A percentile compares a stretch with the other conserved stretches of the same genome.
Conservation (phyloP, 345 rosid species). For the Jatropha curcas region DNA sequence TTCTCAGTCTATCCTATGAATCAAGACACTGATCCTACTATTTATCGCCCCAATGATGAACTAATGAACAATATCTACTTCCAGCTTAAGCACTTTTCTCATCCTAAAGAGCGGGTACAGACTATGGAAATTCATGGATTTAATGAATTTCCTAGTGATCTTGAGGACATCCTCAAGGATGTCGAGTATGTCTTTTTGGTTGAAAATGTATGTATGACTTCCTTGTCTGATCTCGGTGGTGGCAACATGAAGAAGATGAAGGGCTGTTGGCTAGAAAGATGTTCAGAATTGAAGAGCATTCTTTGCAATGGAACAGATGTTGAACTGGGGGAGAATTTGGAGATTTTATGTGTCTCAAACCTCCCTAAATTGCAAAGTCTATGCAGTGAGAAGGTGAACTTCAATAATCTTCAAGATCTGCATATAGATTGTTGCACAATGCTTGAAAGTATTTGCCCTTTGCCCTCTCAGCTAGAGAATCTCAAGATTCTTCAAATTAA, state of each 20-base stretch:
- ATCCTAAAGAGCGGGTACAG: not conserved
- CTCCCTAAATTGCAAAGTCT: conserved; percentile 34
- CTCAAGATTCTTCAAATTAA: conserved; percentile 39
- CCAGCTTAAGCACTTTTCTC: conserved; percentile 11
- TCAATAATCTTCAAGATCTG: conserved; percentile 40
- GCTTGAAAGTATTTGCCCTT: conserved; percentile 33
- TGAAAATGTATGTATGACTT: conserved; percentile 21
- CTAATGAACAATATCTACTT: conserved; percentile 13
- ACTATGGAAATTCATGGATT: conserved; percentile 42
- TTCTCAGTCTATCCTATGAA: conserved; percentile 4
- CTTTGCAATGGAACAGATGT: conserved; percentile 26
- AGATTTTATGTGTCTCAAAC: conserved; percentile 41
- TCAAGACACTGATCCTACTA: not conserved
- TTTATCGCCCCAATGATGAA: not conserved
- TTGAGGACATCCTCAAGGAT: conserved; percentile 15
- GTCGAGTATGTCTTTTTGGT: conserved; percentile 35
- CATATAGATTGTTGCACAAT: conserved; percentile 47
- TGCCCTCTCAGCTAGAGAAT: conserved; percentile 25
- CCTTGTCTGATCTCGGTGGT: conserved; percentile 34
- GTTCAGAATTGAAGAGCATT: conserved; percentile 30
- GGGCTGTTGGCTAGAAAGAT: conserved; percentile 42
- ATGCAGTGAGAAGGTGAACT: conserved; percentile 18
- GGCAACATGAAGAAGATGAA: conserved; percentile 23
- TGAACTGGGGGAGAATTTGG: conserved; percentile 25
- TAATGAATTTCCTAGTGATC: conserved; percentile 13